Base-by-base conservation (phyloP, 192 early-diverging fungal species). In the Kickxella alabastrina region DNA sequence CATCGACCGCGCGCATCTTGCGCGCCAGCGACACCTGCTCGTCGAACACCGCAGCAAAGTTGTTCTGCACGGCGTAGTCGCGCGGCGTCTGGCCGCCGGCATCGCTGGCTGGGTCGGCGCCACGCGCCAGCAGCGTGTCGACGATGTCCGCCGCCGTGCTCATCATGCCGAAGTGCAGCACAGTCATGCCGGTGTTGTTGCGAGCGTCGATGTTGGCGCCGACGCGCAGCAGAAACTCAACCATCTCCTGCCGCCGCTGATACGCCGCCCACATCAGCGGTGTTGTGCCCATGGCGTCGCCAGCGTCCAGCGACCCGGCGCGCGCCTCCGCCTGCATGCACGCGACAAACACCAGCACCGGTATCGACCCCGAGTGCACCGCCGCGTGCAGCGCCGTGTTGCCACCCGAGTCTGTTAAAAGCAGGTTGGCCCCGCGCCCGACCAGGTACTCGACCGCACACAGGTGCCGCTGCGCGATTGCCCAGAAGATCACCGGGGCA, bases 401-500 rank as follows among this genome's bases (percentile, higher is more conserved):
- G 14, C 93, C 92, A 60, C 88, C 86, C 4, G 81, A 87, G 54
- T 98, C 95, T 19, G 69, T 77, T 10, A 84, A 23, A 10, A 63
- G 60, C 17, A 87, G 80, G 57, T 92, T 67, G 12, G 93, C 93
- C n/a, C 91, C 91, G 15, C 81, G 71, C 42, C 85, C 82, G 35
- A 86, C 53, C 41, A 98, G 75, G 28, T 85, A 78, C 34, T 82
- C 82, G 1, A 91, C 86, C 45, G 83, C 81, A 35, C 84, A 62
- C 18, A 93, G 66, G 21, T 86, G 85, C 27, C 88, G 87, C 40
- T 85, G 85, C 57, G 85, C 85, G 50, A 52, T 67, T 13, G 93
- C 94, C 95, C 95, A 98, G 50, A 96, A 93, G 47, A 98, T 65
- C 5, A 94, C 91, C 10, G 92, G 87, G 3, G 92, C 91, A n/a